Evolutionary conservation across 2,329 filamentous ascomycete genomes (phyloP).

Genomic region (Apiospora arundinis): DNA sequence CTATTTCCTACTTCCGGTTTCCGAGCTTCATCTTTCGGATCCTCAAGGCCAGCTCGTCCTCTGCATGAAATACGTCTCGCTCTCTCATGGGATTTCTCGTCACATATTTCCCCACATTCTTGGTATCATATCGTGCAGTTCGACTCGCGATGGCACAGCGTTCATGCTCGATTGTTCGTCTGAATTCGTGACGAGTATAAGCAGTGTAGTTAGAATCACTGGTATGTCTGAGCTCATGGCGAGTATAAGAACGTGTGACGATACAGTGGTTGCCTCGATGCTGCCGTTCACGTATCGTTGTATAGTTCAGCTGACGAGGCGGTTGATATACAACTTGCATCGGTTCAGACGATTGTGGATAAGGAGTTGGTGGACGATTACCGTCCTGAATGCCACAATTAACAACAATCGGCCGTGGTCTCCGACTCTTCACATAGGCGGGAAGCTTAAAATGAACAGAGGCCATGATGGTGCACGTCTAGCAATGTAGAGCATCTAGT

Average conservation of each 20-base stretch:
- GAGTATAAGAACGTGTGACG: conserved; percentile 1
- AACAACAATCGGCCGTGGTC: conserved; percentile 9
- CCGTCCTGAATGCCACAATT: not conserved
- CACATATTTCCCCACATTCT: not conserved
- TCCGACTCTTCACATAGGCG: not conserved
- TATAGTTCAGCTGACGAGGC: not conserved
- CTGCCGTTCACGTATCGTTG: not conserved
- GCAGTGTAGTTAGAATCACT: not conserved
- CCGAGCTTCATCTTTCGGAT: conserved; percentile 1
- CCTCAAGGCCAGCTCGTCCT: not conserved
- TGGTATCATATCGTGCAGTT: not conserved
- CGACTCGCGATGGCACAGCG: not conserved
- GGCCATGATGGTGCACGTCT: not conserved
- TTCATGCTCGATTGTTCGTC: not conserved
- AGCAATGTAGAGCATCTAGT: not conserved
- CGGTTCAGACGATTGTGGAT: not conserved
- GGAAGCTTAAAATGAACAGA: not conserved
- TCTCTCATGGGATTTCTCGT: not conserved
- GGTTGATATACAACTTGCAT: not conserved
- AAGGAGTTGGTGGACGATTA: not conserved
- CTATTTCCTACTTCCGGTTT: not conserved
- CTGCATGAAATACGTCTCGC: not conserved
- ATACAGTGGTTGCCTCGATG: not conserved
- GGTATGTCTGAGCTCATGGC: not conserved
- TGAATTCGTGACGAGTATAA: not conserved